Evolutionary conservation across 2,329 filamentous ascomycete genomes (phyloP).

Genomic region (Aspergillus alliaceus): DNA sequence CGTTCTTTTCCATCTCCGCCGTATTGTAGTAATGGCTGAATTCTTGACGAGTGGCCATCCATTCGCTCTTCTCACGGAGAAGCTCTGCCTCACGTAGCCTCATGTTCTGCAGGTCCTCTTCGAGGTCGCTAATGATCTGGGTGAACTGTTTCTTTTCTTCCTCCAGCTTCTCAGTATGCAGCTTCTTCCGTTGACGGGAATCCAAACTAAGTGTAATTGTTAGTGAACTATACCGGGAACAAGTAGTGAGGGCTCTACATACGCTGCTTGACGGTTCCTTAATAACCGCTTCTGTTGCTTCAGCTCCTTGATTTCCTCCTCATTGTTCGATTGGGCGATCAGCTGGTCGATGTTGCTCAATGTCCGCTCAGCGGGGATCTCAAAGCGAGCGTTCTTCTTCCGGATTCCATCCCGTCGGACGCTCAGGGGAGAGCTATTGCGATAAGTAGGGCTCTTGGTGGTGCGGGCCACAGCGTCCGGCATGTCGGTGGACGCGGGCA

Average conservation of each 20-base stretch:
- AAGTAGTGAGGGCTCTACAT: slow-evolving; percentile 46
- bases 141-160: slow-evolving; percentile 94
- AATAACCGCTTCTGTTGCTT: slow-evolving; percentile 97
- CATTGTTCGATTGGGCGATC: slow-evolving; percentile 76
- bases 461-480: slow-evolving; percentile 54
- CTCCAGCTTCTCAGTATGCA: slow-evolving; percentile 93
- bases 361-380: slow-evolving; percentile 91
- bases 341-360: slow-evolving; percentile 92
- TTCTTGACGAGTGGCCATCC: slow-evolving; percentile 71
- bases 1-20: slow-evolving; percentile 83
- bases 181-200: slow-evolving; percentile 96
- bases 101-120: slow-evolving; percentile 72
- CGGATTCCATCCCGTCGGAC: slow-evolving; percentile 82
- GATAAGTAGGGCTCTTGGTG: slow-evolving; percentile 65
- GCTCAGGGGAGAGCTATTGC: slow-evolving; percentile 71
- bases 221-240: background rate
- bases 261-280: slow-evolving; percentile 96
- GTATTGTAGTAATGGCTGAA: slow-evolving; percentile 73
- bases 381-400: slow-evolving; percentile 98
- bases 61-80: slow-evolving; percentile 59
- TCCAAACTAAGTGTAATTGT: slow-evolving; percentile 67
- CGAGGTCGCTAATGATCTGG: slow-evolving; percentile 71
- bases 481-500: slow-evolving; percentile 48
- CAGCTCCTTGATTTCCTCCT: slow-evolving; percentile 93
- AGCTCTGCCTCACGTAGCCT: slow-evolving; percentile 59